Evolutionary conservation across 164 flowering plant species (phyloP), one percentile per base, ranked within the genome.

Genomic region (Saururus chinensis): DNA sequence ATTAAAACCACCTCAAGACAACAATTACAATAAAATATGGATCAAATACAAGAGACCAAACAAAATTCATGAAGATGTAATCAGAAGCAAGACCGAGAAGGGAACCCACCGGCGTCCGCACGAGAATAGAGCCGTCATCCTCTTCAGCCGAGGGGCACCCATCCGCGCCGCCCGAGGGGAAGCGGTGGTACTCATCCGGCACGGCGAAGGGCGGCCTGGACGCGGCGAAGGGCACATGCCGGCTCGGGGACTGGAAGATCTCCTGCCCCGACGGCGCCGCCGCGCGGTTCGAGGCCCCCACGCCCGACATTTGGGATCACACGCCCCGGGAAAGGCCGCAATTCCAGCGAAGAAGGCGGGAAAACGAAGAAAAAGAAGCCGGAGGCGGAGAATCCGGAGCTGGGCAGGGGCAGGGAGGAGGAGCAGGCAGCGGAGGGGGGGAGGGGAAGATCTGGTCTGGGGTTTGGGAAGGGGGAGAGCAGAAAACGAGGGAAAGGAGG

Each of bases 401-500:
- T 22, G 52, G 40, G 26, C 0, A 9, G 3, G 19, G 57, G 45
- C 23, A 45, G 41, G 37, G 40, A 37, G 40, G 21, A 48, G 53
- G 19, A 20, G 35, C 35, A 19, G 22, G 59, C 20, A 41, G 54
- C 22, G 56, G 22, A 61, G 37, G 53, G 22, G 21, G 16, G 40
- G 41, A 13, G 22, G 69, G 71, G 56, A 57, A 68, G 67, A 52
- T 56, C 56, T 57, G 71, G 70, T 42, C 48, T 23, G n/a, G 62
- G 66, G 37, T 30, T 30, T 30, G 49, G 67, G 61, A 72, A 57
- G 19, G 68, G 73, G 65, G 66, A 66, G 73, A 71, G 84, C 68
- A 79, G 80, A 74, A 80, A 80, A 82, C 82, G 87, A 81, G 87
- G 88, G 89, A 80, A 45, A 82, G 77, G 86, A 80, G 79, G 87